Conservation (phyloP, 1,139 yeast species). For the Hansenula lynferdii region DNA sequence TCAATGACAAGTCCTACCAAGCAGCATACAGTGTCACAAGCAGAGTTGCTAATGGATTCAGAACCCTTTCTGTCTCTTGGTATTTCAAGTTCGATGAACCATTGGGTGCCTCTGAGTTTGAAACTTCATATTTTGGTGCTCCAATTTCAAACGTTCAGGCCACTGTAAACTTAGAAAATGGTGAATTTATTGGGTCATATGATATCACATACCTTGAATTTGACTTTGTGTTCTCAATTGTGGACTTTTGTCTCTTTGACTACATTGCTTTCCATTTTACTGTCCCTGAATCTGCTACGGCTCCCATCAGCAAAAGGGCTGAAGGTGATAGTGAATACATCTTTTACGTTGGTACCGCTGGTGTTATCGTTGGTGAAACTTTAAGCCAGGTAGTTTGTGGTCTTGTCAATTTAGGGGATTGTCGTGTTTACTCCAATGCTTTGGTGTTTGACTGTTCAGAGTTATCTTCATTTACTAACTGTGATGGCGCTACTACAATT, state of each 20-base stretch:
- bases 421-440: constrained; percentile 2
- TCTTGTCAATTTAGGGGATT: not conserved
- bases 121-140: constrained; percentile 5
- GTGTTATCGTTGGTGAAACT: constrained; percentile 1
- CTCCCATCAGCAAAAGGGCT: too few relatives aligned
- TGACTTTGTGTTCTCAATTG: constrained; percentile 1
- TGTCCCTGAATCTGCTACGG: constrained; percentile 1
- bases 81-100: constrained; percentile 10
- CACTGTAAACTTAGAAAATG: constrained; percentile 12
- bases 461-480: constrained; percentile 8
- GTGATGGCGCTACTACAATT: constrained; percentile 16
- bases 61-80: constrained; percentile 11
- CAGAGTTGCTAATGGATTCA: constrained; percentile 1
- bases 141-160: constrained; percentile 6
- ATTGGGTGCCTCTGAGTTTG: constrained; percentile 7
- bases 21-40: not conserved
- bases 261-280: constrained; percentile 9
- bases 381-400: not conserved
- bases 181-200: constrained; percentile 9
- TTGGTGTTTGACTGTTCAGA: constrained; percentile 7
- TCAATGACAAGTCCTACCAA: not conserved
- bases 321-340: constrained; percentile 1
- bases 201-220: not conserved
- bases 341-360: constrained; percentile 8
- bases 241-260: constrained; percentile 9